Conservation (phyloP, 345 rosid genomes). For the Microcos paniculata region DNA sequence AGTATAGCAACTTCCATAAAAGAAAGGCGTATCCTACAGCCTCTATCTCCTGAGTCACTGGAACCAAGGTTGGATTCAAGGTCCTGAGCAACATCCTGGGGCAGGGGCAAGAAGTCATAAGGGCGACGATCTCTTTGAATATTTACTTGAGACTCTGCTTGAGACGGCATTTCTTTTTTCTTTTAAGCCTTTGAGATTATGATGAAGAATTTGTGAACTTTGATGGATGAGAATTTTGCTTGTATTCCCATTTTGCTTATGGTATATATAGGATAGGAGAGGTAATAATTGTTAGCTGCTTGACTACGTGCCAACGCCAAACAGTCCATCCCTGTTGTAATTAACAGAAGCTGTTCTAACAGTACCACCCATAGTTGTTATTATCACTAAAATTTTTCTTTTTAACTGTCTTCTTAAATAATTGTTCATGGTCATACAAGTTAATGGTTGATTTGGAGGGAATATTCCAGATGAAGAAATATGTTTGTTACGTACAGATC, state of each 20-base stretch:
- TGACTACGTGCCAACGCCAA: not conserved
- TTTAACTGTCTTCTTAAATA: no score
- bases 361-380: not conserved
- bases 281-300: not conserved
- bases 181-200: not conserved
- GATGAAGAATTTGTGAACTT: not conserved
- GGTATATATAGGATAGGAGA: not conserved
- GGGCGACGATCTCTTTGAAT: not conserved
- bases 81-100: not conserved
- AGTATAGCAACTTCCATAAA: fast-evolving
- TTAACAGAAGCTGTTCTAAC: not conserved
- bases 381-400: no score
- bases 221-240: not conserved
- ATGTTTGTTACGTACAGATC: no score
- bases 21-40: not conserved
- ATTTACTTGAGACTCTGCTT: not conserved
- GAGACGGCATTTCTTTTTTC: not conserved
- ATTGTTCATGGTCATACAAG: no score
- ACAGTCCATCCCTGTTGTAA: not conserved
- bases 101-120: not conserved
- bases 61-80: not conserved
- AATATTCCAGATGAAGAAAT: no score
- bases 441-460: no score
- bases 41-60: not conserved
- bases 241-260: not conserved